Percentiles rank a stretch among this genome's conserved stretches.
Conservation (phyloP, 2,329 filamentous ascomycete genomes). For the Esteya vermicola region DNA sequence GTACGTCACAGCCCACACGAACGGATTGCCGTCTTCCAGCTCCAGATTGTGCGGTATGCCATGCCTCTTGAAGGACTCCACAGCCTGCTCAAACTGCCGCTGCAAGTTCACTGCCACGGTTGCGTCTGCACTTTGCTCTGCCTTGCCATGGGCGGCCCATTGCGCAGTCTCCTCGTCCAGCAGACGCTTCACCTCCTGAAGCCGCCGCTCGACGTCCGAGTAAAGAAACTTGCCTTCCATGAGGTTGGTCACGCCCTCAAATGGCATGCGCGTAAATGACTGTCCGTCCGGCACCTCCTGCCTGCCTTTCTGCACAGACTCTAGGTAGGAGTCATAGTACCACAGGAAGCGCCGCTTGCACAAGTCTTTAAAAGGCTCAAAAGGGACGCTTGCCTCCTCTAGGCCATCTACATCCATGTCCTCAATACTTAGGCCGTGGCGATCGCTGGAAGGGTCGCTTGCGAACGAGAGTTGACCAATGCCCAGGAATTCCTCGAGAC, state of each 20-base stretch:
- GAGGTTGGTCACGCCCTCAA: constrained; percentile 59
- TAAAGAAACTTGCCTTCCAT: constrained; percentile 89
- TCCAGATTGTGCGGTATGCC: constrained; percentile 62
- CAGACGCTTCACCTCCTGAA: constrained; percentile 52
- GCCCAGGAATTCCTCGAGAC: constrained; percentile 65
- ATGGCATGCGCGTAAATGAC: constrained; percentile 69
- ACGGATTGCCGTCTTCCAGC: constrained; percentile 70
- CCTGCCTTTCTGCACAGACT: constrained; percentile 51
- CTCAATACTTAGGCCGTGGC: constrained; percentile 18
- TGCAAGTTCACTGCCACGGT: constrained; percentile 70
- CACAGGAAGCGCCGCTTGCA: constrained; percentile 87
- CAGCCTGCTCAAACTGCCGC: constrained; percentile 73
- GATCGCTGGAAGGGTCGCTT: too few species aligned
- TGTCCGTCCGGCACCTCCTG: constrained; percentile 48
- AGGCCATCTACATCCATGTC: constrained; percentile 35
- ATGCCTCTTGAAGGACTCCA: constrained; percentile 57
- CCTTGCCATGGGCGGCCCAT: constrained; percentile 59
- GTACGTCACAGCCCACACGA: constrained; percentile 77
- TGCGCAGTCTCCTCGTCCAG: constrained; percentile 56
- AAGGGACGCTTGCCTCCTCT: constrained; percentile 40
- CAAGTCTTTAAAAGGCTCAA: constrained; percentile 79
- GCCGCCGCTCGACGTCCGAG: constrained; percentile 51
- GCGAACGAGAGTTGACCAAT: constrained; percentile 28
- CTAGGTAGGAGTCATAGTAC: constrained; percentile 84
- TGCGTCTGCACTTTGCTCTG: constrained; percentile 48